phyloP scores from a whole-genome alignment of 1,139 yeast genomes.

The Sugiyamaella pinicola region DNA sequence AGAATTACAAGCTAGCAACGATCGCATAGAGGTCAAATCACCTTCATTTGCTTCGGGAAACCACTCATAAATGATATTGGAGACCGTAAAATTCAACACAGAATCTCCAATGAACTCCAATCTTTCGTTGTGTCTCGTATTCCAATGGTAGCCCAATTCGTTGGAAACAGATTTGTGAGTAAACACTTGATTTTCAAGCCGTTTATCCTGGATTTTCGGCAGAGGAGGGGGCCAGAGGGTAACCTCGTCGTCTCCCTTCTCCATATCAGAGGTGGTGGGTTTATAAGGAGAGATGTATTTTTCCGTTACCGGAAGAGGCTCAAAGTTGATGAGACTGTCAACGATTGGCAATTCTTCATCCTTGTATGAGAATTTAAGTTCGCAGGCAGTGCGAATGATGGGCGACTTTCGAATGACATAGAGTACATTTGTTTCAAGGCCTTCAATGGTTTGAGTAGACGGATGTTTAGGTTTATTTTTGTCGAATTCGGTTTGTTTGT shows the following conservation, averaged over 20 bases:
- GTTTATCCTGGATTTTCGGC: conserved; percentile 65
- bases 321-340: conserved; percentile 3
- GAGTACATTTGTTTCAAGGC: background rate
- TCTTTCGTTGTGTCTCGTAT: conserved; percentile 75
- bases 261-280: background rate
- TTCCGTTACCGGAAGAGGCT: background rate
- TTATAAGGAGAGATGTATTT: background rate
- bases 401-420: background rate
- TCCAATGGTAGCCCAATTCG: conserved; percentile 31
- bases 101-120: conserved; percentile 94
- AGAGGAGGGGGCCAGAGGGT: conserved; percentile 60
- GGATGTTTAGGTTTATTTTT: background rate
- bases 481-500: background rate
- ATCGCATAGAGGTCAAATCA: conserved; percentile 68
- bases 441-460: background rate
- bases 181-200: conserved; percentile 69
- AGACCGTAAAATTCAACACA: conserved; percentile 69
- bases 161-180: conserved; percentile 74
- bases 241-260: background rate
- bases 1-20: conserved; percentile 72
- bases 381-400: conserved; percentile 6
- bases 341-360: background rate
- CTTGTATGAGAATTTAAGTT: background rate
- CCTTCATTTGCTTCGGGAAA: conserved; percentile 83
- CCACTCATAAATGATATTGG: conserved; percentile 63